These are phyloP conservation scores for Trapa incisa DNA, from an alignment of 345 rosid species.

Conservation along the genomic window DNA sequence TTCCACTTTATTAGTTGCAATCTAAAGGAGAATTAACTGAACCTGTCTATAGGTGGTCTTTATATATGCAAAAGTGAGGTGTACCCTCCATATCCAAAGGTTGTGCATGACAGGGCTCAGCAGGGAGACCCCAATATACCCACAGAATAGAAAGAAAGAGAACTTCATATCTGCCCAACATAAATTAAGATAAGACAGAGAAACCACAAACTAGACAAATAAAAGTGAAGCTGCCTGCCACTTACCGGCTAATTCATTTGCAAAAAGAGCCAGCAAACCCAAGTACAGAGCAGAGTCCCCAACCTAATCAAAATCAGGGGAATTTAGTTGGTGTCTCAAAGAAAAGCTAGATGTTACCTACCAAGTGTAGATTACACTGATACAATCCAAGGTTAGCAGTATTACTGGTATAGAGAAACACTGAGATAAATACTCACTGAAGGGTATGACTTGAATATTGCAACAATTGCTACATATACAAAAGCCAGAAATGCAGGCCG, in stretches of 20 bases:
- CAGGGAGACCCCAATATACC: slow-evolving; percentile 79
- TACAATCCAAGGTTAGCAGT: neutral
- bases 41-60: neutral
- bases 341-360: neutral
- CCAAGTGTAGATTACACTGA: neutral
- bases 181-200: slow-evolving; percentile 12
- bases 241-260: slow-evolving; percentile 77
- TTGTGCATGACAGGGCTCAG: slow-evolving; percentile 98
- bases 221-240: neutral
- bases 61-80: slow-evolving; percentile 6
- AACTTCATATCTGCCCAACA: slow-evolving; percentile 60
- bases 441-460: slow-evolving; percentile 88
- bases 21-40: neutral
- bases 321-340: neutral
- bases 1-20: slow-evolving; percentile 7
- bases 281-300: slow-evolving; percentile 86
- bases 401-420: neutral
- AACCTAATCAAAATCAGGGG: slow-evolving; percentile 35
- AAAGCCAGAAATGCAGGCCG: slow-evolving; percentile 91
- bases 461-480: slow-evolving; percentile 61
- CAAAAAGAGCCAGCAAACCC: slow-evolving; percentile 69
- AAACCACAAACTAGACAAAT: slow-evolving; percentile 6
- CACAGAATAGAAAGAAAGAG: slow-evolving; percentile 83
- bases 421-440: slow-evolving; percentile 46
- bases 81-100: slow-evolving; percentile 98